Evolutionary conservation across 768 basidiomycete genomes (phyloP).

Genomic region (Phaeotremella skinneri): DNA sequence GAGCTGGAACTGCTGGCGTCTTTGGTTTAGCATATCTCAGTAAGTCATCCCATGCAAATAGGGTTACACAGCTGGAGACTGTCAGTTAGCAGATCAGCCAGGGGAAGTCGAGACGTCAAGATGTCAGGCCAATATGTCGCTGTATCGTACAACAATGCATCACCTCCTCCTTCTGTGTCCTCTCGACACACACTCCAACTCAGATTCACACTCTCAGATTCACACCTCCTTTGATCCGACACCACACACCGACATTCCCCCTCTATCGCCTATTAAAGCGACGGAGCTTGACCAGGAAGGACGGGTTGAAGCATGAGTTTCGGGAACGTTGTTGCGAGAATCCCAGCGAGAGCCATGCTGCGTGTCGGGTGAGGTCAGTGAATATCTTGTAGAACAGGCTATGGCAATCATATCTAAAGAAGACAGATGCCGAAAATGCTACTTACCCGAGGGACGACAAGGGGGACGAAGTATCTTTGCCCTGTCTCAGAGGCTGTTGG

Average conservation of each 20-base stretch:
- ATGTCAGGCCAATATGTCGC: too few relatives aligned
- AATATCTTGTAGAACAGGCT: background rate
- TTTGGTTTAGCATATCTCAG: too few relatives aligned
- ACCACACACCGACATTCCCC: background rate
- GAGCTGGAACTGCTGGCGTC: too few relatives aligned
- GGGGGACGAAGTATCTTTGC: slow-evolving; percentile 36
- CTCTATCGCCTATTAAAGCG: background rate
- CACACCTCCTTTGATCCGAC: too few relatives aligned
- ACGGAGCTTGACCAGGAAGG: background rate
- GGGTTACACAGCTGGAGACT: too few relatives aligned
- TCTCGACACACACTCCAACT: background rate
- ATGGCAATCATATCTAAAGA: background rate
- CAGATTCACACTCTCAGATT: background rate
- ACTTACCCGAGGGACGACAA: slow-evolving; percentile 36
- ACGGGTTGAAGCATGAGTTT: slow-evolving; percentile 30
- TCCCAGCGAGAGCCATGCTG: slow-evolving; percentile 40
- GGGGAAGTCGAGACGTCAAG: too few relatives aligned
- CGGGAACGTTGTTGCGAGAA: slow-evolving; percentile 32
- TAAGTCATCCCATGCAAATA: too few relatives aligned
- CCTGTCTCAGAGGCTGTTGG: slow-evolving; percentile 30
- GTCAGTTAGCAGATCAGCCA: too few relatives aligned
- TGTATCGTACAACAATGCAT: slow-evolving; percentile 1
- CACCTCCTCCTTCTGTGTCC: too few relatives aligned
- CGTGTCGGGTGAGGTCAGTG: background rate
- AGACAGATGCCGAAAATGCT: background rate